A percentile compares a stretch with the other conserved stretches of the same genome.
Evolutionary conservation across 306 rosid genomes (phyloP).

Genomic region (Quercus wislizeni): DNA sequence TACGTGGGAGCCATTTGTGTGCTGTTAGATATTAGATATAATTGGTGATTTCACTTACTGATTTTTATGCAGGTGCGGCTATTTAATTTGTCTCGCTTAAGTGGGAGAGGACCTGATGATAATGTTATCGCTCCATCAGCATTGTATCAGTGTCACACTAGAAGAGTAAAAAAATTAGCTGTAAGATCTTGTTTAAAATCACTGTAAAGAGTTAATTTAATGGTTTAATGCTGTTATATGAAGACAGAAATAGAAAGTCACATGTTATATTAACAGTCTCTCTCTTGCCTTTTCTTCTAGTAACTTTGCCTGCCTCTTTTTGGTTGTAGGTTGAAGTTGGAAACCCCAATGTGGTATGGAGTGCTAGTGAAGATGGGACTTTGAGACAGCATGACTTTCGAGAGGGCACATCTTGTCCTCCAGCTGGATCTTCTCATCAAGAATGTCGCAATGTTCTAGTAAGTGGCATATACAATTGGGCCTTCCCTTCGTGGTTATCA

Average conservation of each 20-base stretch:
- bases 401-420: slow-evolving; percentile 82
- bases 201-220: slow-evolving; percentile 5
- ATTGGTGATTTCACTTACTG: slow-evolving; percentile 14
- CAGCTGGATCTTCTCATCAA: slow-evolving; percentile 83
- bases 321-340: slow-evolving; percentile 83
- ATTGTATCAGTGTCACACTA: slow-evolving; percentile 72
- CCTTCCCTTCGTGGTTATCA: background rate
- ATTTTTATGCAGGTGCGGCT: slow-evolving; percentile 72
- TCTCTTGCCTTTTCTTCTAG: slow-evolving; percentile 14
- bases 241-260: slow-evolving; percentile 7
- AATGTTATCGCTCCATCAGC: slow-evolving; percentile 64
- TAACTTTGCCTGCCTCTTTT: slow-evolving; percentile 18
- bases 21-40: background rate
- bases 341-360: slow-evolving; percentile 97
- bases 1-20: background rate
- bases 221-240: slow-evolving; percentile 10
- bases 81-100: slow-evolving; percentile 66
- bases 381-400: slow-evolving; percentile 96
- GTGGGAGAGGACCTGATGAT: slow-evolving; percentile 57
- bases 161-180: slow-evolving; percentile 96
- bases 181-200: slow-evolving; percentile 51
- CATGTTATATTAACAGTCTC: background rate
- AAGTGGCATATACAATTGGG: slow-evolving; percentile 16
- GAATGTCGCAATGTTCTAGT: slow-evolving; percentile 91
- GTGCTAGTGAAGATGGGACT: slow-evolving; percentile 99